Percentiles rank a stretch among this genome's conserved stretches.
phyloP scores from a whole-genome alignment of 345 rosid species.

The Pistacia integerrima region DNA sequence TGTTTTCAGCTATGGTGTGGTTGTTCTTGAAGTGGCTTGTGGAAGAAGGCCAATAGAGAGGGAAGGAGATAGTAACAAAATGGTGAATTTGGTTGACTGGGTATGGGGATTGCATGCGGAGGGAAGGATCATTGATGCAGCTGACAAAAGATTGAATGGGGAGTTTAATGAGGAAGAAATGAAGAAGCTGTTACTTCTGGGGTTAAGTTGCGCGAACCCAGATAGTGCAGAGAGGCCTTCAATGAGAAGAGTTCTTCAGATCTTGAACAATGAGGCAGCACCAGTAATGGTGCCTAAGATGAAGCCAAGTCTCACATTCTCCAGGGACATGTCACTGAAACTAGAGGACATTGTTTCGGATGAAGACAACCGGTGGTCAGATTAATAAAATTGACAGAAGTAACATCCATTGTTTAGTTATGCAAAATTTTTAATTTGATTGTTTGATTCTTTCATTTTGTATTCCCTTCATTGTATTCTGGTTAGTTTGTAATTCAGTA shows the following conservation, averaged over 20 bases:
- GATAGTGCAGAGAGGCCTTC: conserved; percentile 75
- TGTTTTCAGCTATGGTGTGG: conserved; percentile 87
- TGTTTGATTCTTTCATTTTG: conserved; percentile 40
- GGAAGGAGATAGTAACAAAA: conserved; percentile 55
- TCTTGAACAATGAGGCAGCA: conserved; percentile 69
- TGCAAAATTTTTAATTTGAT: conserved; percentile 17
- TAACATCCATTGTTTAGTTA: conserved; percentile 8
- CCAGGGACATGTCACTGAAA: conserved; percentile 51
- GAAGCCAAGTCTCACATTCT: conserved; percentile 84
- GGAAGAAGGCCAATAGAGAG: conserved; percentile 93
- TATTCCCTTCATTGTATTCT: neutral
- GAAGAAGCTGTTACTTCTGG: conserved; percentile 82
- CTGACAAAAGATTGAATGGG: conserved; percentile 68
- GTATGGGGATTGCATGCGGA: conserved; percentile 77
- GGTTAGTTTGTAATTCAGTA: conserved; percentile 18
- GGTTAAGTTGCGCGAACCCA: conserved; percentile 84
- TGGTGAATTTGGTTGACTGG: conserved; percentile 93
- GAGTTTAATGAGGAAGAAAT: conserved; percentile 65
- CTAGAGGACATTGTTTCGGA: conserved; percentile 85
- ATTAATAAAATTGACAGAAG: conserved; percentile 18
- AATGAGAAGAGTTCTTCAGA: conserved; percentile 84
- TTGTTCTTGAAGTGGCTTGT: conserved; percentile 84
- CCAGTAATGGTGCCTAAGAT: conserved; percentile 53
- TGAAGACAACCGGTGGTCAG: conserved; percentile 31
- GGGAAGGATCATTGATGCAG: conserved; percentile 76